Base-by-base conservation (phyloP, 192 early-diverging fungal genomes). In the Umbelopsis sp. region DNA sequence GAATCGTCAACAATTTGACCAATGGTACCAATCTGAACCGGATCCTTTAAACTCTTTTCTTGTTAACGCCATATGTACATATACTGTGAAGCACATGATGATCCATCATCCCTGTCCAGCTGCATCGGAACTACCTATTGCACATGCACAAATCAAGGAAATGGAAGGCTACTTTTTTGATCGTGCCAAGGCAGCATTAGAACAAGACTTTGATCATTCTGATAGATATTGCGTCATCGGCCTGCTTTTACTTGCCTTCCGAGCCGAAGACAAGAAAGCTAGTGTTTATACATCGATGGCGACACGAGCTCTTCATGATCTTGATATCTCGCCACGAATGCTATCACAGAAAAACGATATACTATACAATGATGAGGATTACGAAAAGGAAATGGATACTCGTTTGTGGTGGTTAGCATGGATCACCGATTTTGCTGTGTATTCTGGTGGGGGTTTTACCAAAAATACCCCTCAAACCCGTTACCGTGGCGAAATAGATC, bases 391-490 rank as follows among this genome's bases (percentile, higher is more conserved):
- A 58, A 66, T 80, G 55, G 78, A 80, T 30, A 80, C 78, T 49
- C 71, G 78, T 0, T 71, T 80, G 35, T 80, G 78, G 78, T 80
- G 78, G 78, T 80, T 70, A 70, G 68, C 64, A 5, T 80, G 78
- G 78, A 33, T 48, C 11, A 55, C 50, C 46, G 78, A 80, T 45
- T 80, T 80, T 73, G 71, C 46, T 27, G 70, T 70, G 7, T 80
- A 70, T 21, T 68, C 78, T 0, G 68, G 71, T 12, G 78, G 77
- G 18, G 45, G 25, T 1, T 50, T 65, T 15, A 64, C 71, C 0
- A 73, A 67, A n/a, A 47, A 65, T 15, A 77, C 75, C 16, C 75
- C 75, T 37, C 68, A 67, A 22, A 53, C 68, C 4, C 67, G 71
- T 12, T 67, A 58, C 12, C 65, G 70, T 27, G 58, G 58, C 20